These are phyloP conservation scores for Sclerotinia spermophila DNA, from an alignment of 2,329 filamentous ascomycete species.

Conservation along the genomic window DNA sequence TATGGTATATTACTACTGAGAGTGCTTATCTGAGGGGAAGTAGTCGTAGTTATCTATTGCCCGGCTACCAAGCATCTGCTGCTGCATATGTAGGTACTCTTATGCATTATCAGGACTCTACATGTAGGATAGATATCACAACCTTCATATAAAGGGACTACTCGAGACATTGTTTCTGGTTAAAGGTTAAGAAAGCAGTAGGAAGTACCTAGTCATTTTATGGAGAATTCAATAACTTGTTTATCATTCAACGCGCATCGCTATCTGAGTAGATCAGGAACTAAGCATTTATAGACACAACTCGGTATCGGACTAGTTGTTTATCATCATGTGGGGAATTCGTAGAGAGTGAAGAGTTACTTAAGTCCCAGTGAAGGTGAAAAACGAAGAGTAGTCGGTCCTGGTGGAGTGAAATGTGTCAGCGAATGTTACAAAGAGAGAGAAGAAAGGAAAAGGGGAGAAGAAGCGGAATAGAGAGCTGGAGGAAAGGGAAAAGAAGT, in stretches of 20 bases:
- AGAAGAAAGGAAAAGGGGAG: too few species aligned
- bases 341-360: too few species aligned
- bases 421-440: background rate
- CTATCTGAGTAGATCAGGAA: background rate
- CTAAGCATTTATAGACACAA: background rate
- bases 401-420: background rate
- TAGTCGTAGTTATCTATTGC: background rate
- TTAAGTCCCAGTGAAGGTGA: too few species aligned
- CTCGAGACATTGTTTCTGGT: background rate
- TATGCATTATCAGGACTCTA: background rate
- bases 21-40: background rate
- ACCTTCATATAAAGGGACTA: background rate
- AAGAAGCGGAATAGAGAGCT: background rate
- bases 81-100: background rate
- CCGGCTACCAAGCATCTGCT: background rate
- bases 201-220: background rate
- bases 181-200: background rate
- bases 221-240: background rate
- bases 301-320: background rate
- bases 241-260: background rate
- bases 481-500: background rate
- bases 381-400: background rate
- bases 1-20: background rate
- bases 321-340: background rate
- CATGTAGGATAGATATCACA: background rate